Base-by-base conservation (phyloP, 2,329 filamentous ascomycete genomes). In the Microdochium nivale region DNA sequence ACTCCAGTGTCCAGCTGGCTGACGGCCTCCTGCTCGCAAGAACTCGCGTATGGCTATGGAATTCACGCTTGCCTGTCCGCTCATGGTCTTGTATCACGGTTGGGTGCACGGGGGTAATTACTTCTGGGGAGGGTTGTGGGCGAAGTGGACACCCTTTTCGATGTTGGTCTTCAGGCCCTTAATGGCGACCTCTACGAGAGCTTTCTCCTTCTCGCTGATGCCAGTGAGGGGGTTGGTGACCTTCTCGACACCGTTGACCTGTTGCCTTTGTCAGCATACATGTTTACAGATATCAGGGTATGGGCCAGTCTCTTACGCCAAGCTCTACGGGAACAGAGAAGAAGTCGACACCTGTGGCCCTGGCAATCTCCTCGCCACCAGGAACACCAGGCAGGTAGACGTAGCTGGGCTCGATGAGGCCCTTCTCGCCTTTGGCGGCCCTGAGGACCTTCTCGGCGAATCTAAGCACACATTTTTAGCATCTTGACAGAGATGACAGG, bases 261-360 rank as follows among this genome's bases (percentile, higher is more conserved):
- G 61, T 60, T 52, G 44, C 46, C 19, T 53, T 23, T 48, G 56
- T 60, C 54, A 64, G 59, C 50, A 35, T 14, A 33, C 25, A 7
- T 24, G 19, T 30, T 19, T 33, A 11, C 24, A n/a, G 30, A 24
- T 9, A 46, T 21, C 48, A 56, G 54, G 46, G 7, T 47, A 27
- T 47, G 9, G 40, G 40, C 23, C 9, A 21, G n/a, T 16, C 52
- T 79, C 88, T 76, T 87, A 95, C 90, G 66, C 94, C 94, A 61
- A 99, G 90, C 76, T 96, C 89, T 60, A 97, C 83, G 55, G 91
- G 92, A 51, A 95, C 90, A 53, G 94, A 96, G 83, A 99, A 99
- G 80, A 88, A 99, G 52, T 99, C 91, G 57, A 81, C 72, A 60
- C 90, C 91, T 55, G 86, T 90, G 65, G 85, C 82, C 79, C 95